A percentile compares a stretch with the other conserved stretches of the same genome.
phyloP scores from a whole-genome alignment of 1,284 basidiomycete genomes.

The Pisolithus thermaeus region DNA sequence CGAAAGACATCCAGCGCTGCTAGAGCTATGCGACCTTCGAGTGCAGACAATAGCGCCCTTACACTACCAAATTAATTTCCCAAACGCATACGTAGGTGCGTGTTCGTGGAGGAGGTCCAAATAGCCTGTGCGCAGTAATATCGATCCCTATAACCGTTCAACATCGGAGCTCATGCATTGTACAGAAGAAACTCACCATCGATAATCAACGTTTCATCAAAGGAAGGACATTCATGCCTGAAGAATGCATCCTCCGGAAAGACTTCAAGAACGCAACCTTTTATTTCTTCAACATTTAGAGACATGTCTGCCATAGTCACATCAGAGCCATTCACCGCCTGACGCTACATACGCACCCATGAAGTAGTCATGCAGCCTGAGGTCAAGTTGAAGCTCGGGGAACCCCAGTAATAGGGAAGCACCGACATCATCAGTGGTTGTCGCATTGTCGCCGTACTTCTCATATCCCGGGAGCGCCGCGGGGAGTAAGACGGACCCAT shows the following conservation, averaged over 20 bases:
- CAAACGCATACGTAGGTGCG: slow-evolving; percentile 87
- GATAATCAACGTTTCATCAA: slow-evolving; percentile 46
- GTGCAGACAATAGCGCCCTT: slow-evolving; percentile 52
- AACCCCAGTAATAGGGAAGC: slow-evolving; percentile 52
- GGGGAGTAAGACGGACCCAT: slow-evolving; percentile 60
- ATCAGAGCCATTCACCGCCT: not conserved
- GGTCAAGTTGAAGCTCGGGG: slow-evolving; percentile 67
- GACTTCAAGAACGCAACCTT: slow-evolving; percentile 44
- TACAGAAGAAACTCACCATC: slow-evolving; percentile 47
- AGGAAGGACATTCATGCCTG: slow-evolving; percentile 16
- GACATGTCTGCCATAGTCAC: slow-evolving; percentile 58
- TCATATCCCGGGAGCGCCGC: slow-evolving; percentile 74
- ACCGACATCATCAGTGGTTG: slow-evolving; percentile 37
- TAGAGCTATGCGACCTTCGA: slow-evolving; percentile 48
- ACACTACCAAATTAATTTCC: slow-evolving; percentile 71
- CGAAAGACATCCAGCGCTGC: slow-evolving; percentile 56
- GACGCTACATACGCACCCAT: slow-evolving; percentile 59
- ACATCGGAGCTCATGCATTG: slow-evolving; percentile 7
- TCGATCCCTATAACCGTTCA: slow-evolving; percentile 55
- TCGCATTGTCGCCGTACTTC: slow-evolving; percentile 15
- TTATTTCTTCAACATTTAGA: slow-evolving; percentile 61
- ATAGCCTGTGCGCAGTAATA: slow-evolving; percentile 77
- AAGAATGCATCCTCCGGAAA: slow-evolving; percentile 43
- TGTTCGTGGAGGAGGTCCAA: slow-evolving; percentile 81
- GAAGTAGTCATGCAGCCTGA: slow-evolving; percentile 77